Base-by-base conservation (phyloP, 148 eudicot species). In the Limonium bicolor region DNA sequence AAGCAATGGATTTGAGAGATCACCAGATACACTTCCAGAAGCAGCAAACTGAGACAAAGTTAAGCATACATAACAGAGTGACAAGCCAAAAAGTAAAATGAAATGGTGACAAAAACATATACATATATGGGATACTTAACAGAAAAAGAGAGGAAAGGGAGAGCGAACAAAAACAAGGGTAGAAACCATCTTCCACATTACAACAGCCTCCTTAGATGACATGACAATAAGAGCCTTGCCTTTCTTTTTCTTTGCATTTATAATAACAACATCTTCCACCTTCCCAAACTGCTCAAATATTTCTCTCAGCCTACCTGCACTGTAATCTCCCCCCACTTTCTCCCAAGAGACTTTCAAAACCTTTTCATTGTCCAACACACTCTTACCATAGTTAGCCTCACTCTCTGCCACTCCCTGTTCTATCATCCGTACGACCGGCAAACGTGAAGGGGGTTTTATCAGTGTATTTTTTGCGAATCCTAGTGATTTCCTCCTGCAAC, bases 311-410 rank as follows among this genome's bases (percentile, higher is more conserved):
- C 59, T 57, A 21, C 28, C 59, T 5, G 79, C 71, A 27, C 38
- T 74, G 53, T 82, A 82, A 46, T 61, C 73, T 41, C 64, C 61
- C 40, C 65, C 69, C 38, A 46, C 55, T 41, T 61, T 74, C 46
- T 64, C 79, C 86, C 93, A 82, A 4, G 75, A 71, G 5, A 82
- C 93, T 41, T 82, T 82, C 48, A 82, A 63, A 19, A 82, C 46
- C 43, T 61, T 74, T 32, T 62, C 74, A 51, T 59, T 65, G 38
- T 77, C 81, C 52, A 66, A 41, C 4, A 27, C 60, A 28, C 21
- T 25, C 36, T 46, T 53, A 11, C 50, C 55, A 20, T 3, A 36
- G 2, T 45, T 64, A 26, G 12, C 50, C 3, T 31, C 75, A 30
- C 27, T 38, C 15, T 15, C 34, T 45, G 20, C n/a, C 63, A 19